These are phyloP conservation scores for Erodium texanum DNA, from an alignment of 441 rosid genomes.

Conservation along the genomic window DNA sequence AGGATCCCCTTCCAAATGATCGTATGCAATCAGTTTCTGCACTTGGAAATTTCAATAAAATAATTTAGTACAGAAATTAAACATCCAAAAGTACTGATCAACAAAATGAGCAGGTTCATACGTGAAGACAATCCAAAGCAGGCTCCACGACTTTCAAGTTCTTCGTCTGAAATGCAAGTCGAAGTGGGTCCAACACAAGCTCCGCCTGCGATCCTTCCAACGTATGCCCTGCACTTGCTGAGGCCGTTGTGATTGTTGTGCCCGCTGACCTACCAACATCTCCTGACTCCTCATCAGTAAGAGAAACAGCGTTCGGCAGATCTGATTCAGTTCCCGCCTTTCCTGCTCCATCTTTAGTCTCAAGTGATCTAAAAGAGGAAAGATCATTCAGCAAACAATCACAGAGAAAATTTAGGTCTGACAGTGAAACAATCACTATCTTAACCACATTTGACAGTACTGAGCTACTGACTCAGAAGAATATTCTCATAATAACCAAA, in stretches of 20 bases:
- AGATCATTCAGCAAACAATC: slow-evolving; percentile 1
- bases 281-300: slow-evolving; percentile 30
- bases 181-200: slow-evolving; percentile 85
- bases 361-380: slow-evolving; percentile 37
- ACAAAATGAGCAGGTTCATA: slow-evolving; percentile 27
- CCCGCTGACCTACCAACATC: slow-evolving; percentile 33
- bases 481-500: too few species aligned
- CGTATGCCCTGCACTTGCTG: slow-evolving; percentile 81
- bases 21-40: slow-evolving; percentile 98
- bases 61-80: slow-evolving; percentile 13
- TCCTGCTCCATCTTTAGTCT: slow-evolving; percentile 47
- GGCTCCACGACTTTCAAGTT: slow-evolving; percentile 77
- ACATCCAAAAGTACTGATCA: slow-evolving; percentile 6
- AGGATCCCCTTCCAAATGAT: slow-evolving; percentile 98
- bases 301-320: slow-evolving; percentile 17
- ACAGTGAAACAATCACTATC: too few species aligned
- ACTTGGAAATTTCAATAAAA: slow-evolving; percentile 20
- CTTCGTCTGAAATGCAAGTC: slow-evolving; percentile 90
- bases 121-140: slow-evolving; percentile 99
- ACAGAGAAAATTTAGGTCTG: slow-evolving; percentile 2
- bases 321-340: slow-evolving; percentile 40
- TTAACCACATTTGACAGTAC: too few species aligned
- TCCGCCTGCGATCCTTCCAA: slow-evolving; percentile 77
- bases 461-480: too few species aligned
- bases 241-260: slow-evolving; percentile 47